These are phyloP conservation scores for Rhizopus sp. DNA, from an alignment of 371 early-diverging fungal genomes.

Conservation along the genomic window DNA sequence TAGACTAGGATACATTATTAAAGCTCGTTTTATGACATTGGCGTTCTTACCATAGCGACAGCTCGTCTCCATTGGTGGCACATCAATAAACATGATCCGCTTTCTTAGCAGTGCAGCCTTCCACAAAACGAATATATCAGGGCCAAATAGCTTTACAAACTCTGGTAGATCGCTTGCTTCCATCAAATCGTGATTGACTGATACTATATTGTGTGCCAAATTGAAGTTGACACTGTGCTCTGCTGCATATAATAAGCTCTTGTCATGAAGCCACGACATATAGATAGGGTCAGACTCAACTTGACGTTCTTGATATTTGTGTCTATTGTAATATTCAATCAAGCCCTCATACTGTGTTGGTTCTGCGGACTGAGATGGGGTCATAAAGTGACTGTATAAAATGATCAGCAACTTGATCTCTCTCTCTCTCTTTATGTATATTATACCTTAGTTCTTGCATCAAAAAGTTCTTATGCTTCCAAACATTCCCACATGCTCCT, in stretches of 20 bases:
- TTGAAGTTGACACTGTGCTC: constrained; percentile 18
- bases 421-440: background rate
- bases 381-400: constrained; percentile 15
- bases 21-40: background rate
- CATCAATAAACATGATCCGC: constrained; percentile 53
- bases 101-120: constrained; percentile 58
- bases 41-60: constrained; percentile 51
- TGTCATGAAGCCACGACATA: background rate
- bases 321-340: constrained; percentile 12
- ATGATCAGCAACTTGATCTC: background rate
- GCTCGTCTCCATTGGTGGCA: constrained; percentile 49
- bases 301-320: constrained; percentile 7
- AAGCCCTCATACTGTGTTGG: constrained; percentile 6
- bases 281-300: background rate
- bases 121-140: constrained; percentile 59
- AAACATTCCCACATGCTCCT: constrained; percentile 51
- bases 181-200: background rate
- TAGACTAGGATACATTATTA: constrained; percentile 30
- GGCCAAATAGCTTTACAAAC: constrained; percentile 50
- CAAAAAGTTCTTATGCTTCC: constrained; percentile 51
- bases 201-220: background rate
- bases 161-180: constrained; percentile 35
- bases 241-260: background rate
- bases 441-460: constrained; percentile 24
- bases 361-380: background rate